Base-by-base conservation (phyloP, 2,329 filamentous ascomycete genomes). In the Talaromyces marneffei region DNA sequence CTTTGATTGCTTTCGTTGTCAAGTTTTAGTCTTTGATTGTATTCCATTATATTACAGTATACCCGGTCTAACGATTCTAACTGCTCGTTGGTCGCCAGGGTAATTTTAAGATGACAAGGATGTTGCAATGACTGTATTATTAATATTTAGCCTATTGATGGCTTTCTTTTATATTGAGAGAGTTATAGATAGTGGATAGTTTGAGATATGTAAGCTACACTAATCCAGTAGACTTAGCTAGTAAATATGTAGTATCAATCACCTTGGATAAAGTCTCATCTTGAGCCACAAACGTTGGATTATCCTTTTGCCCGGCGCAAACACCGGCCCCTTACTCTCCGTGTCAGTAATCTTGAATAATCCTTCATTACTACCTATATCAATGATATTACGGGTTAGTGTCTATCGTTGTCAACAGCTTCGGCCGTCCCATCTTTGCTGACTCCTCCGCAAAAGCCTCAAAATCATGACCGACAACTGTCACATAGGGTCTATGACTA, bases 361-460 rank as follows among this genome's bases (percentile, higher is more conserved):
- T 0, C 79, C 82, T 60, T 81, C 72, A 54, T 86, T 85, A n/a
- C n/a, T n/a, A n/a, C n/a, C n/a, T n/a, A 65, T 85, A 86, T 31
- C 54, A 64, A 2, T 77, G 72, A 83, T 83, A 86, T 2, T 74
- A 75, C 0, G 82, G 79, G 60, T 85, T 84, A 56, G 80, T 66
- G 66, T 83, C 86, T 9, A 71, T 72, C 65, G 79, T 79, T 0
- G 79, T 80, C 37, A 84, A 59, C 2, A 68, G 48, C 35, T 72
- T 71, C 1, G 75, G 72, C 1, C 67, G 72, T 3, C 73, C 66
- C 71, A 69, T 67, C 62, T 68, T 67, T 10, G 66, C 54, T 48
- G 75, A 75, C 65, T 84, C 80, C 58, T 78, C 72, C 0, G 81
- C 81, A 66, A 85, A 85, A 0, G 73, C 72, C 8, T 81, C 77